A percentile compares a stretch with the other conserved stretches of the same genome.
These are phyloP conservation scores for Neurospora sp. DNA, from an alignment of 495 filamentous ascomycete species.

Conservation along the genomic window DNA sequence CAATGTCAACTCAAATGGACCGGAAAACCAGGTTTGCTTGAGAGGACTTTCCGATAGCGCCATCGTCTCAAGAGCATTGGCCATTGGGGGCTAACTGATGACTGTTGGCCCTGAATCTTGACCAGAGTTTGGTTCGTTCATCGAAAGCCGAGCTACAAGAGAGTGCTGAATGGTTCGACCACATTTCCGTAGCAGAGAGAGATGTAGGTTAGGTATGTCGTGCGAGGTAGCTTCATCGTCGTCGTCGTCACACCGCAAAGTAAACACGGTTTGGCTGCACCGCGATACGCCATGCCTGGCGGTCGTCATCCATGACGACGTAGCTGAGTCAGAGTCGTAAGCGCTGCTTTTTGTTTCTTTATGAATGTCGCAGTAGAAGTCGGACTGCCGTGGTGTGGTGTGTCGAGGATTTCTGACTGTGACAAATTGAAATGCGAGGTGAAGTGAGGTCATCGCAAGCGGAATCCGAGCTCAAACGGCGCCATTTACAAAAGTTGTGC, in stretches of 20 bases:
- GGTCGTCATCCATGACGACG: not conserved
- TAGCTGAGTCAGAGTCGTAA: not conserved
- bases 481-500: not conserved
- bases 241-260: not conserved
- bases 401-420: not conserved
- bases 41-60: too few relatives aligned
- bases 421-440: not conserved
- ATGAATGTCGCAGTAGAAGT: not conserved
- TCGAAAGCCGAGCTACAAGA: not conserved
- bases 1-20: not conserved
- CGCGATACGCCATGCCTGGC: not conserved
- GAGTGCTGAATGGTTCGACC: not conserved
- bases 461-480: not conserved
- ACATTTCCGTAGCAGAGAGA: not conserved
- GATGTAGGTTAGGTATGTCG: not conserved
- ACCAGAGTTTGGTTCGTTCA: not conserved
- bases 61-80: not conserved
- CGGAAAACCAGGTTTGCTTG: too few relatives aligned
- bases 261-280: not conserved
- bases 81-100: not conserved
- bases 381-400: not conserved
- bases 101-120: not conserved
- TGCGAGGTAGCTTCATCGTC: not conserved
- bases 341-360: not conserved
- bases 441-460: not conserved